Base-by-base conservation (phyloP, 2,329 filamentous ascomycete species). In the Xenosphaeropsis pyriputrescens region DNA sequence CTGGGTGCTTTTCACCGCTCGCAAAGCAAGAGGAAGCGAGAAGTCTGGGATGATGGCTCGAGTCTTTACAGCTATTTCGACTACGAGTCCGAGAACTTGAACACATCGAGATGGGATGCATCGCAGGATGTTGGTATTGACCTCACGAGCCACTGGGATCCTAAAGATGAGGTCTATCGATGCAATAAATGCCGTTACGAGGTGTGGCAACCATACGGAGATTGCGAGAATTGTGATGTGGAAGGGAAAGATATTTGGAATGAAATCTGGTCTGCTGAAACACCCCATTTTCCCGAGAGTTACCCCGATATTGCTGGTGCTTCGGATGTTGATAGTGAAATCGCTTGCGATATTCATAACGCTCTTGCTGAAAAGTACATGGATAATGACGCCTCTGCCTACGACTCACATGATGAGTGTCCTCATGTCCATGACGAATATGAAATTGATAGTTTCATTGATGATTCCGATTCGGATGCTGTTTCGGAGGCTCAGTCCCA, bases 1-100 rank as follows among this genome's bases (percentile, higher is more conserved):
- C 8, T 36, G n/a, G 39, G 45, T 12, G 41, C 39, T 9, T 15
- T 45, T 13, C 37, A 34, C 9, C 41, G 44, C 29, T 32, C 30
- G 14, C 30, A 32, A 17, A 32, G 16, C 30, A 32, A 32, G 12
- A 7, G 30, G 12, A 15, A 15, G 30, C 30, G 30, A 7, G 30
- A 15, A 13, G 8, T 17, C n/a, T 17, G 14, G 16, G 30, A 32
- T 32, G 30, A 32, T 7, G 30, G 30, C 30, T 32, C 30, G 12
- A 14, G 6, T 7, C n/a, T 14, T 15, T 15, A 32, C n/a, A 17
- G 30, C 12, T 15, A 32, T 15, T 14, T 15, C 12, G 30, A 32
- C 3, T 14, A 32, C 8, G 30, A 32, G 12, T 3, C 5, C 30
- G n/a, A 15, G 16, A 11, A 32, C 16, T 7, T 15, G 14, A 14